Evolutionary conservation across 345 rosid genomes (phyloP).

Genomic region (Syzygium oleosum): DNA sequence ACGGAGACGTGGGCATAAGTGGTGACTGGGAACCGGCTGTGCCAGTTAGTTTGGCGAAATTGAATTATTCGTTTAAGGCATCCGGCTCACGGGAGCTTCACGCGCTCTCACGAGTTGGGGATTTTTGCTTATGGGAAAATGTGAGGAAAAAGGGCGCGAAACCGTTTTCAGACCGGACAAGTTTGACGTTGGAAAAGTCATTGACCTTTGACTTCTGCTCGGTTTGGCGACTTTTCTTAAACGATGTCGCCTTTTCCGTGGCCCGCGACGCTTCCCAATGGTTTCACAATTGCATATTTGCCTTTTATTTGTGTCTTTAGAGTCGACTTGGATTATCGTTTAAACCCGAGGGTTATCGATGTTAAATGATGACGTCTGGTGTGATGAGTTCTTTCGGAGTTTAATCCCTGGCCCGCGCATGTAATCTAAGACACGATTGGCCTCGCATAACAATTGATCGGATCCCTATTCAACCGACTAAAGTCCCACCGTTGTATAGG

Average conservation of each 20-base stretch:
- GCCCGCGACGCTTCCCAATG: not conserved
- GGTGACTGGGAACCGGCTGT: not conserved
- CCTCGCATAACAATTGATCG: not conserved
- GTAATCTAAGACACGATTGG: not conserved
- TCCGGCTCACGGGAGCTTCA: not conserved
- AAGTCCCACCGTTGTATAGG: not conserved
- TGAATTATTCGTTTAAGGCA: not conserved
- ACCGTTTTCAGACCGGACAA: not conserved
- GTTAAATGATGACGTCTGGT: not conserved
- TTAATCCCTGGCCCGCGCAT: fast-evolving
- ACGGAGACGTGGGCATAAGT: not conserved
- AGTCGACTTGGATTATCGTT: not conserved
- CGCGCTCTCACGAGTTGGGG: not conserved
- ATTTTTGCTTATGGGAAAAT: not conserved
- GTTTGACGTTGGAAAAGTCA: not conserved
- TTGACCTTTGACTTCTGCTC: not conserved
- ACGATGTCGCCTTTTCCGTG: not conserved
- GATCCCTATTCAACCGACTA: not conserved
- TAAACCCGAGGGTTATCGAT: not conserved
- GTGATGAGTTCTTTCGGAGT: not conserved
- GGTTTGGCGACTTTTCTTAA: not conserved
- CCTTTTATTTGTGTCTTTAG: not conserved
- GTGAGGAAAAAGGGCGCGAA: not conserved
- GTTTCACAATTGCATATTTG: not conserved
- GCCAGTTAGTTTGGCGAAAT: not conserved